A percentile compares a stretch with the other conserved stretches of the same genome.
Evolutionary conservation across 768 basidiomycete species (phyloP).

Genomic region (Trametes elegans): DNA sequence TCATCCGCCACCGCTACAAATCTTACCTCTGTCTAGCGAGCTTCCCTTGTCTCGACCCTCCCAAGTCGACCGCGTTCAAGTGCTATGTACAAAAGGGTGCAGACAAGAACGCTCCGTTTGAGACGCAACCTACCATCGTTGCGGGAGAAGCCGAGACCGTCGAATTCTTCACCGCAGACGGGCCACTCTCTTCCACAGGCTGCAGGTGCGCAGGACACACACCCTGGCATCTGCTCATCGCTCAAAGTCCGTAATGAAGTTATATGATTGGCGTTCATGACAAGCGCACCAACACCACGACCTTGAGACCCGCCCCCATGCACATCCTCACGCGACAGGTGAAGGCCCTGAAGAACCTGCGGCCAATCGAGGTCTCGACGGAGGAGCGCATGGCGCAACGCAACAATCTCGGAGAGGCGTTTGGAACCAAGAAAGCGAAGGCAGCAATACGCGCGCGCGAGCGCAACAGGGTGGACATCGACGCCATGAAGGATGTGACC

Average conservation of each 20-base stretch:
- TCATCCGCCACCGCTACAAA: not conserved
- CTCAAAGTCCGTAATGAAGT: constrained; percentile 37
- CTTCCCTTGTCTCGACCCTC: constrained; percentile 65
- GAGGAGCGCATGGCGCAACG: constrained; percentile 62
- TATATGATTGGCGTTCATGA: constrained; percentile 86
- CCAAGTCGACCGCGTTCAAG: constrained; percentile 56
- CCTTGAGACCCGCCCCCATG: constrained; percentile 63
- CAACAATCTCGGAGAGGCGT: constrained; percentile 83
- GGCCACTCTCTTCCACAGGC: constrained; percentile 41
- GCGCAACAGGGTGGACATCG: constrained; percentile 86
- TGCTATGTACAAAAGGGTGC: constrained; percentile 44
- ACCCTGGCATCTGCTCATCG: not conserved
- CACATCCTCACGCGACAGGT: constrained; percentile 75
- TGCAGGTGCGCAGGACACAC: constrained; percentile 57
- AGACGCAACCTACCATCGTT: constrained; percentile 42
- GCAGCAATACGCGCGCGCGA: constrained; percentile 80
- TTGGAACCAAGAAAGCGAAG: constrained; percentile 94
- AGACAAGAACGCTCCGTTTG: constrained; percentile 41
- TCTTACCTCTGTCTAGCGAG: constrained; percentile 38
- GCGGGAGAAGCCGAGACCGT: constrained; percentile 84
- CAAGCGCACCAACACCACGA: constrained; percentile 68
- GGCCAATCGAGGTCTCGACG: constrained; percentile 47
- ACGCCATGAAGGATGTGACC: constrained; percentile 83
- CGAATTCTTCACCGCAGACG: constrained; percentile 73
- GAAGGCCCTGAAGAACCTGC: constrained; percentile 75